A percentile compares a stretch with the other conserved stretches of the same genome.
These are phyloP conservation scores for Suillus discolor DNA, from an alignment of 768 basidiomycete species.

Conservation along the genomic window DNA sequence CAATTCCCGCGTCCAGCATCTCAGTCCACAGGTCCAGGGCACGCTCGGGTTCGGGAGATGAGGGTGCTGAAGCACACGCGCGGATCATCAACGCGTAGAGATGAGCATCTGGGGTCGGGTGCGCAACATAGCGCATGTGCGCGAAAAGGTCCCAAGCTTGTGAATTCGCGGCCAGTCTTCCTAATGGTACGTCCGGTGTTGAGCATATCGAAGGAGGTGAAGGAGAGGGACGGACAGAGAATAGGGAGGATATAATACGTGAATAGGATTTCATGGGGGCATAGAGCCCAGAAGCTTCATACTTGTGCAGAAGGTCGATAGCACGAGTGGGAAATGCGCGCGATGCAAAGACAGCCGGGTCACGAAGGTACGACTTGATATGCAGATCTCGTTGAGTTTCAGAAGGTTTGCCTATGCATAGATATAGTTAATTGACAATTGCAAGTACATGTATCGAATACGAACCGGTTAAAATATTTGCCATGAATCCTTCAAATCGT, in stretches of 20 bases:
- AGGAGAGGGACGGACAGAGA: conserved; percentile 42
- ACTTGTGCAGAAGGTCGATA: conserved; percentile 66
- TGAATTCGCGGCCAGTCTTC: conserved; percentile 54
- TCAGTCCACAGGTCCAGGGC: conserved; percentile 93
- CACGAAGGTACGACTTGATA: conserved; percentile 60
- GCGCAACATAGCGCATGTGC: conserved; percentile 96
- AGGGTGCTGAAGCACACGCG: conserved; percentile 66
- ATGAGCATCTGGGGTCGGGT: conserved; percentile 70
- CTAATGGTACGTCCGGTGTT: conserved; percentile 19
- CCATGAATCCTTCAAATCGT: conserved; percentile 48
- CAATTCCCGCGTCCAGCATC: conserved; percentile 76
- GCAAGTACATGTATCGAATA: conserved; percentile 2
- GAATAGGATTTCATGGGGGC: conserved; percentile 80
- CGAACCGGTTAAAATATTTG: conserved; percentile 47
- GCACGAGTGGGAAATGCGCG: conserved; percentile 62
- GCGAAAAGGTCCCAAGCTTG: conserved; percentile 94
- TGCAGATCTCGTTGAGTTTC: conserved; percentile 70
- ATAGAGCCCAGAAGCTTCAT: conserved; percentile 63
- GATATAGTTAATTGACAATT: conserved; percentile 18
- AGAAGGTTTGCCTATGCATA: conserved; percentile 38
- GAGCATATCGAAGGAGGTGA: conserved; percentile 15
- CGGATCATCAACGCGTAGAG: conserved; percentile 88
- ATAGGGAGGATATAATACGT: conserved; percentile 61
- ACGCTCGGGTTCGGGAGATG: conserved; percentile 78
- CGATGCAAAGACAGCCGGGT: conserved; percentile 10